Evolutionary conservation across 2,329 filamentous ascomycete species (phyloP).

Genomic region (Graphilbum sp.): DNA sequence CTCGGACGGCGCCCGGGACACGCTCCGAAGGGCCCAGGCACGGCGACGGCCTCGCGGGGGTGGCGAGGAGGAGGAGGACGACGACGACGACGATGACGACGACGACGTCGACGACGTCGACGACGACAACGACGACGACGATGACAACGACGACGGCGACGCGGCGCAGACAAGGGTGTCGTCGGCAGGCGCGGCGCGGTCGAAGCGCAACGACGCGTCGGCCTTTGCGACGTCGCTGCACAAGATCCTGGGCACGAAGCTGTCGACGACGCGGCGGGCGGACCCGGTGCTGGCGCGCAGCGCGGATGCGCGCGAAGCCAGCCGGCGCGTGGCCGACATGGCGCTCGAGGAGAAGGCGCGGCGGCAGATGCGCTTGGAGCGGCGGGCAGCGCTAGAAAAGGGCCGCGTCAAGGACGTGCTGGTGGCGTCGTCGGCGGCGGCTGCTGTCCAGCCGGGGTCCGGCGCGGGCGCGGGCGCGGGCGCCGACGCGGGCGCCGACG

Average conservation of each 20-base stretch:
- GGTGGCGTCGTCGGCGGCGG: conserved; percentile 26
- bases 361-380: conserved; percentile 64
- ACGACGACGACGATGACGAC: conserved; percentile 25
- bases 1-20: too few relatives aligned
- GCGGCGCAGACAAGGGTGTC: neutral
- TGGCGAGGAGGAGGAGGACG: too few relatives aligned
- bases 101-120: conserved; percentile 7
- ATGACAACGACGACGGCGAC: conserved; percentile 11
- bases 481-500: too few relatives aligned
- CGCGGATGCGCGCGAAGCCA: conserved; percentile 54
- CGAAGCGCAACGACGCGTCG: conserved; percentile 80
- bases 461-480: too few relatives aligned
- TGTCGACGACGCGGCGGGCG: conserved; percentile 62
- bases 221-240: conserved; percentile 88
- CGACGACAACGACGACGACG: conserved; percentile 15
- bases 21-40: too few relatives aligned
- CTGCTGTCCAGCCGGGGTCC: too few relatives aligned
- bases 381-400: conserved; percentile 63
- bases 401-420: conserved; percentile 80
- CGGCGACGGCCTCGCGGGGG: too few relatives aligned
- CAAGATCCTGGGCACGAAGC: conserved; percentile 82
- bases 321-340: conserved; percentile 55
- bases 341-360: conserved; percentile 71
- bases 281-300: conserved; percentile 88
- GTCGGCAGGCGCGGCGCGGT: conserved; percentile 18